Evolutionary conservation across 805 yeast species (phyloP).

Genomic region (Zygosaccharomyces lentus): DNA sequence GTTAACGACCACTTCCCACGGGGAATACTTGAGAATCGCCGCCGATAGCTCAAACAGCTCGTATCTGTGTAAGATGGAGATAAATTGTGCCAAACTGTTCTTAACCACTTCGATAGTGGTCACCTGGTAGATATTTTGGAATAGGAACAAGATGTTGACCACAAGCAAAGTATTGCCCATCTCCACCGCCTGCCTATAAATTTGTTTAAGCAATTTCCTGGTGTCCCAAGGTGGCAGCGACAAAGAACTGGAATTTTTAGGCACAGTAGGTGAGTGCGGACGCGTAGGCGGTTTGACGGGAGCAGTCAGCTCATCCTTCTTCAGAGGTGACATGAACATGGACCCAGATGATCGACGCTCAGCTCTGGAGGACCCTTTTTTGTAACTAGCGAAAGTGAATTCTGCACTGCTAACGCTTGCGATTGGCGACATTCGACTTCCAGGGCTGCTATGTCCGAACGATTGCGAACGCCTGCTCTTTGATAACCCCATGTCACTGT

Average conservation of each 20-base stretch:
- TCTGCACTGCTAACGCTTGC: constrained; percentile 10
- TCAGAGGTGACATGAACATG: constrained; percentile 1
- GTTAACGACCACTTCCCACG: constrained; percentile 32
- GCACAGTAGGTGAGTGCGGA: not conserved
- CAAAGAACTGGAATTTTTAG: not conserved
- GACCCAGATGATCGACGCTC: constrained; percentile 5
- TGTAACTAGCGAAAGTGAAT: not conserved
- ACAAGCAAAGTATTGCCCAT: constrained; percentile 32
- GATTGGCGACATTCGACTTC: constrained; percentile 16
- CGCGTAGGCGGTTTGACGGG: not conserved
- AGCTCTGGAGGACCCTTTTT: not conserved
- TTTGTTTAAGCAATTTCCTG: constrained; percentile 25
- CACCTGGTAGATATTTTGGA: constrained; percentile 30
- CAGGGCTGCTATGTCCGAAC: constrained; percentile 19
- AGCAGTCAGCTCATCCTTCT: not conserved
- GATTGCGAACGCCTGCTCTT: constrained; percentile 12
- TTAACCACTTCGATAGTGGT: constrained; percentile 28
- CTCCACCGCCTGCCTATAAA: constrained; percentile 31
- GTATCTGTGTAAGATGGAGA: constrained; percentile 30
- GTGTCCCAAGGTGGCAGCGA: constrained; percentile 33
- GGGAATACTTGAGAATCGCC: constrained; percentile 32
- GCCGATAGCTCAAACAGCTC: constrained; percentile 35
- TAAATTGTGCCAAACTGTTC: constrained; percentile 30
- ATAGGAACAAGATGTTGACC: constrained; percentile 27
- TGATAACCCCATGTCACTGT: constrained; percentile 8